Base-by-base conservation (phyloP, 345 rosid genomes). In the Brassica cretica region DNA sequence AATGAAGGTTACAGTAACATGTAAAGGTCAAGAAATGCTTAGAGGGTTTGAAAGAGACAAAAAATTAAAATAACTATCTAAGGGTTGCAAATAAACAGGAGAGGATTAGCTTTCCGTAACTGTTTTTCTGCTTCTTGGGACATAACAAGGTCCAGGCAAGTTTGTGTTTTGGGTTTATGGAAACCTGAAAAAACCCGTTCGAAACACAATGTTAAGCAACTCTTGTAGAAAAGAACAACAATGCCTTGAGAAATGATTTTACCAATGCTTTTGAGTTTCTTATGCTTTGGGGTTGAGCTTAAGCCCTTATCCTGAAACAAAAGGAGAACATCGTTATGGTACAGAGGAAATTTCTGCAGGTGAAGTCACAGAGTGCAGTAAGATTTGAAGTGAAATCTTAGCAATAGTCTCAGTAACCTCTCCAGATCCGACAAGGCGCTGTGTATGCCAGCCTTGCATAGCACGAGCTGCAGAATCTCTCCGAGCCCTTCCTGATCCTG, bases 401-500 rank as follows among this genome's bases (percentile, higher is more conserved):
- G 76, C 74, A 73, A 82, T 64, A 10, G 89, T 88, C 82, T 80
- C 87, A 39, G 78, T 72, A 78, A 84, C 85, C 81, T 92, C 96
- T 51, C 86, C 97, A 86, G 82, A 76, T 80, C 88, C 96, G 81
- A 64, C 84, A 77, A 84, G 84, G 72, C 89, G 91, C 66, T 89
- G 93, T 2, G 92, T 86, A 74, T 90, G 92, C 96, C 92, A 92
- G 83, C 93, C 90, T 82, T 91, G 91, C 98, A 87, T 89, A 56
- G 97, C 97, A 82, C 97, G 97, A 64, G 91, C 88, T 72, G 94
- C 93, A 82, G 97, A 84, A 85, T 85, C 91, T 80, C 97, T 84
- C 25, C 90, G 86, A 78, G 87, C 91, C 78, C 94, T 84, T 59
- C 90, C 88, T 69, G 92, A 88, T 67, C 89, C 92, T 46, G 89